These are phyloP conservation scores for Volvox carteri DNA, from an alignment of 163 green algal genomes.

Conservation along the genomic window DNA sequence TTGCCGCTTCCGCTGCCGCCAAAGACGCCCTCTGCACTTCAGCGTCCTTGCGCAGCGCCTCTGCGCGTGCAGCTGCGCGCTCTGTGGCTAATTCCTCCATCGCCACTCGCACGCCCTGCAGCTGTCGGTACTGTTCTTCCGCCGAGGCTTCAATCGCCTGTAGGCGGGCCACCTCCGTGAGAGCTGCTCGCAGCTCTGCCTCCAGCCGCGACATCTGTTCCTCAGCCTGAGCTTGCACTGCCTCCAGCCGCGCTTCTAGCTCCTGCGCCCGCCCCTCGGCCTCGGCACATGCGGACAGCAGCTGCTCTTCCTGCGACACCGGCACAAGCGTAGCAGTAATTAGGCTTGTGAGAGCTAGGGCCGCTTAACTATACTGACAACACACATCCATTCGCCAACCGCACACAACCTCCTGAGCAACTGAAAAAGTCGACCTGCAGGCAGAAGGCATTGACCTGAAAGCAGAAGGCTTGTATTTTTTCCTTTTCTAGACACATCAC, in stretches of 20 bases:
- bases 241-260: neutral
- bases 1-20: neutral
- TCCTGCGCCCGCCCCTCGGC: slow-evolving; percentile 8
- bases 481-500: too few relatives aligned
- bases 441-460: too few relatives aligned
- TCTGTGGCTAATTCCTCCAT: slow-evolving; percentile 23
- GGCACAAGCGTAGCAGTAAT: too few relatives aligned
- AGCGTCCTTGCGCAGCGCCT: slow-evolving; percentile 6
- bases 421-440: too few relatives aligned
- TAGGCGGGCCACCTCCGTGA: neutral
- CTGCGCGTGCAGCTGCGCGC: slow-evolving; percentile 2
- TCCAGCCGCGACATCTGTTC: neutral
- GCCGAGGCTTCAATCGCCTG: neutral
- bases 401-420: too few relatives aligned
- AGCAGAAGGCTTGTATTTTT: too few relatives aligned
- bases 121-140: neutral
- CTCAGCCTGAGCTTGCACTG: neutral
- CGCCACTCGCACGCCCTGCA: slow-evolving; percentile 18
- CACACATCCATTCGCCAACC: too few relatives aligned
- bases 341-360: too few relatives aligned
- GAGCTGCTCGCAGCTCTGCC: neutral
- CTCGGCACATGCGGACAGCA: slow-evolving; percentile 6
- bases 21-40: neutral
- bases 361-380: too few relatives aligned
- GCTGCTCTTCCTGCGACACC: neutral